These are phyloP conservation scores for Chalaropsis ovoidea DNA, from an alignment of 2,329 filamentous ascomycete species.

Conservation along the genomic window DNA sequence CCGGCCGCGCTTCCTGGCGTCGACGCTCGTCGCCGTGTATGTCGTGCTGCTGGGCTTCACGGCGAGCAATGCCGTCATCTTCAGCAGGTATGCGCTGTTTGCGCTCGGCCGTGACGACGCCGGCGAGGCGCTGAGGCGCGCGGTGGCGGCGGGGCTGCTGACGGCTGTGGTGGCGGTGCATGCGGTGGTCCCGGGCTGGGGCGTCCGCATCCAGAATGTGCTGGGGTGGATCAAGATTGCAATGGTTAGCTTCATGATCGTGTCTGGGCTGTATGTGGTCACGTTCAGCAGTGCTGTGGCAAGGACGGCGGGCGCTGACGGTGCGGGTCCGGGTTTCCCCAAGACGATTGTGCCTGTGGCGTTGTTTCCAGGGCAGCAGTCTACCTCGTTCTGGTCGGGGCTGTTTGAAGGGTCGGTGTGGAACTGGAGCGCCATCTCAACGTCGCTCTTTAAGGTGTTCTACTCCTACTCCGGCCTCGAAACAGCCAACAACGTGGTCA, in stretches of 20 bases:
- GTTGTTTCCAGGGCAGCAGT: not conserved
- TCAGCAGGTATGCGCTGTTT: conserved; percentile 55
- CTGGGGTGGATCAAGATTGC: conserved; percentile 55
- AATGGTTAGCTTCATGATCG: conserved; percentile 50
- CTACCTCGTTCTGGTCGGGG: conserved; percentile 38
- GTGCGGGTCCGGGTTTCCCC: conserved; percentile 4
- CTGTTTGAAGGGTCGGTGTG: conserved; percentile 57
- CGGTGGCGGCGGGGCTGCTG: conserved; percentile 47
- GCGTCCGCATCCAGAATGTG: conserved; percentile 50
- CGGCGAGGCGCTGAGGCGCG: conserved; percentile 40
- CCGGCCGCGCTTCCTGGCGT: conserved; percentile 52
- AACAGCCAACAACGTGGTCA: conserved; percentile 61
- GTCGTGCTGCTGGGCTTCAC: conserved; percentile 57
- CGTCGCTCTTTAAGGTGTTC: conserved; percentile 57
- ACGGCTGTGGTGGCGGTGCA: conserved; percentile 50
- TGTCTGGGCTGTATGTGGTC: conserved; percentile 51
- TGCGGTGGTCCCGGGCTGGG: conserved; percentile 46
- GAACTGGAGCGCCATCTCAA: conserved; percentile 58
- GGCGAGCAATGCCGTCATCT: conserved; percentile 59
- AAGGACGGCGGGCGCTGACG: not conserved
- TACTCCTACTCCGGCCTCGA: conserved; percentile 58
- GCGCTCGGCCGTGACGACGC: conserved; percentile 42
- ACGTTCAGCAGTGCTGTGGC: conserved; percentile 30
- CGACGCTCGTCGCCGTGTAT: conserved; percentile 53
- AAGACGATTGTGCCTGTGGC: not conserved